Evolutionary conservation across 1,284 basidiomycete species (phyloP), one percentile per base, ranked within the genome.

Genomic region (Rhodotorula sp.): DNA sequence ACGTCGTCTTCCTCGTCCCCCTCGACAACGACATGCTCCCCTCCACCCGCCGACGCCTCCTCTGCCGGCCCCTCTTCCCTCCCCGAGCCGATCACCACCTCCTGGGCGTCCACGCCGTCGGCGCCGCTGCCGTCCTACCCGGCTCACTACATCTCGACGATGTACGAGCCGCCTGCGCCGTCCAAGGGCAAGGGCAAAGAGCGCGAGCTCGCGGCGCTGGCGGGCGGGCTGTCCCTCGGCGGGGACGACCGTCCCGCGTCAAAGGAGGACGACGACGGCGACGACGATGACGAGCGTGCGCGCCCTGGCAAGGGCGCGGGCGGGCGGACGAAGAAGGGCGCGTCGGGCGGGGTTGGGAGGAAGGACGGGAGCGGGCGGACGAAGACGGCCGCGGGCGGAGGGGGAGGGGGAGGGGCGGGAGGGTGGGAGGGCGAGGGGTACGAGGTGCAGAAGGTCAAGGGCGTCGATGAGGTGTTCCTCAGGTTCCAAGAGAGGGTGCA

Each of bases 391-490:
- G 34, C 53, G 29, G n/a, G 22, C 17, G 27, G 48, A 15, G 32
- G 39, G 54, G 5, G 62, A 2, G 65, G 61, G 12, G 57, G 59
- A 27, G 34, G 66, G 3, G 58, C 13, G 27, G 66, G 54, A 4
- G 66, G 66, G 46, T 91, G 89, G 89, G 82, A 83, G 7, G 82
- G 86, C 17, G 91, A 94, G 80, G 83, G 85, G 25, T 94, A 91
- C 78, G 91, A 92, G 81, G 88, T 90, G 78, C 90, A 90, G 46
- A 69, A 70, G 57, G 71, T 78, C 37, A 79, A 89, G 65, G 84
- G 89, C 44, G 84, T 90, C 41, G 91, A 94, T 80, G 86, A 87
- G 61, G 86, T 90, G 3, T 94, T 94, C 79, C 88, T 91, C 75
- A 84, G 86, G n/a, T 94, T 94, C 79, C 87, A 86, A 62, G 87